Percentiles rank a stretch among this genome's conserved stretches.
These are phyloP conservation scores for Aureobasidium sp. DNA, from an alignment of 2,329 filamentous ascomycete genomes.

Conservation along the genomic window DNA sequence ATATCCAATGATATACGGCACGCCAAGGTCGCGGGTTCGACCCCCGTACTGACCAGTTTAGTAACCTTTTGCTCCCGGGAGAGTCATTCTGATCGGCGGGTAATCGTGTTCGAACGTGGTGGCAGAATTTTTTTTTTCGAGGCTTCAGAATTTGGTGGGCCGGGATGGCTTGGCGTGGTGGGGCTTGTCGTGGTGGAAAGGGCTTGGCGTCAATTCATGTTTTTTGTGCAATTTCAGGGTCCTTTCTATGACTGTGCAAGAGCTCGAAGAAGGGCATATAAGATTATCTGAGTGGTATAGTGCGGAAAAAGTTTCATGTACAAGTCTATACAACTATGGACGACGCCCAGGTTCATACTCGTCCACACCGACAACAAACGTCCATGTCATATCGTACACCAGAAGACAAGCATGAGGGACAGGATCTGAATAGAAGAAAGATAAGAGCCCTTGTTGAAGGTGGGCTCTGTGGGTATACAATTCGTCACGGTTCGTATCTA, in stretches of 20 bases:
- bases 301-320: too few relatives aligned
- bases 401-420: neutral
- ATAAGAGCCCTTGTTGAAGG: neutral
- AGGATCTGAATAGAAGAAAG: neutral
- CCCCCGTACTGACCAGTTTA: conserved; percentile 10
- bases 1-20: conserved; percentile 13
- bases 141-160: neutral
- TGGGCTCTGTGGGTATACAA: neutral
- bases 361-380: neutral
- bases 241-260: too few relatives aligned
- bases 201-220: neutral
- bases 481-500: neutral
- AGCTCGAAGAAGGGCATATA: too few relatives aligned
- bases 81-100: too few relatives aligned
- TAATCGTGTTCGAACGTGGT: neutral
- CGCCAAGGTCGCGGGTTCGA: conserved; percentile 20
- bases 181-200: too few relatives aligned
- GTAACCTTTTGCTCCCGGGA: too few relatives aligned
- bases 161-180: neutral
- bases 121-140: neutral
- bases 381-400: too few relatives aligned
- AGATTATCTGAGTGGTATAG: too few relatives aligned
- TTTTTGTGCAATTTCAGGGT: neutral
- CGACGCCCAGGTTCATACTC: neutral
- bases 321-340: too few relatives aligned